These are phyloP conservation scores for Dittrichia graveolens DNA, from an alignment of 129 eudicot genomes.

Conservation along the genomic window DNA sequence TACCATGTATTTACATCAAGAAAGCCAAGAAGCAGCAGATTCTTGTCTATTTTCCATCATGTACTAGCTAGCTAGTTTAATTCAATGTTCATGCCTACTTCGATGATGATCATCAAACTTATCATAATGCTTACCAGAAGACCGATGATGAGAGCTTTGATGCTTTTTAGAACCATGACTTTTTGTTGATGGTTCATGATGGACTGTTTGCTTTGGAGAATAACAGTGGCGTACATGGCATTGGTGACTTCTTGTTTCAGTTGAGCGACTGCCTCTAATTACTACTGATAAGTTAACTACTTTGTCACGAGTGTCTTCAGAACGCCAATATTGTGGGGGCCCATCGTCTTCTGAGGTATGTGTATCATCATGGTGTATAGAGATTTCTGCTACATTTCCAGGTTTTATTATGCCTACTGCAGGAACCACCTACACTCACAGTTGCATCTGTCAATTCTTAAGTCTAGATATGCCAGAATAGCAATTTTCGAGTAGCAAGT, in stretches of 20 bases:
- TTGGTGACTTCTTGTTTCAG: constrained; percentile 59
- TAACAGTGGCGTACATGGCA: constrained; percentile 57
- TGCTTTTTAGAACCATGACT: constrained; percentile 39
- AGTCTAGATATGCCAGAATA: too few species aligned
- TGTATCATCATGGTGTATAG: constrained; percentile 63
- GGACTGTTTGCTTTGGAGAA: constrained; percentile 45
- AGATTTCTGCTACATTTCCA: constrained; percentile 60
- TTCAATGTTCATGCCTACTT: constrained; percentile 42
- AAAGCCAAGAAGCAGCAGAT: constrained; percentile 26
- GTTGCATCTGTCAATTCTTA: not conserved
- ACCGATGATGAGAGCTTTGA: constrained; percentile 51
- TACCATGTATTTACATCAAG: constrained; percentile 34
- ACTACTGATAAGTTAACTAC: constrained; percentile 64
- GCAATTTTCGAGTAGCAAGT: too few species aligned
- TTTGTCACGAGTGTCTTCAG: constrained; percentile 77
- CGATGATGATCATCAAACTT: constrained; percentile 45
- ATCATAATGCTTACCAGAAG: constrained; percentile 38
- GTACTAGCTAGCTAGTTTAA: constrained; percentile 30
- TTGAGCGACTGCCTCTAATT: constrained; percentile 59
- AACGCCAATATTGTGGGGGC: constrained; percentile 71
- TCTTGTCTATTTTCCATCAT: constrained; percentile 21
- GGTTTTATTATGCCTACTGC: constrained; percentile 76
- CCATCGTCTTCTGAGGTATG: constrained; percentile 64
- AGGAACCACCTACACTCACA: constrained; percentile 60
- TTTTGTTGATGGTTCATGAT: constrained; percentile 51